Evolutionary conservation across 192 early-diverging fungal species (phyloP).

Genomic region (Haplosporangium gracile): DNA sequence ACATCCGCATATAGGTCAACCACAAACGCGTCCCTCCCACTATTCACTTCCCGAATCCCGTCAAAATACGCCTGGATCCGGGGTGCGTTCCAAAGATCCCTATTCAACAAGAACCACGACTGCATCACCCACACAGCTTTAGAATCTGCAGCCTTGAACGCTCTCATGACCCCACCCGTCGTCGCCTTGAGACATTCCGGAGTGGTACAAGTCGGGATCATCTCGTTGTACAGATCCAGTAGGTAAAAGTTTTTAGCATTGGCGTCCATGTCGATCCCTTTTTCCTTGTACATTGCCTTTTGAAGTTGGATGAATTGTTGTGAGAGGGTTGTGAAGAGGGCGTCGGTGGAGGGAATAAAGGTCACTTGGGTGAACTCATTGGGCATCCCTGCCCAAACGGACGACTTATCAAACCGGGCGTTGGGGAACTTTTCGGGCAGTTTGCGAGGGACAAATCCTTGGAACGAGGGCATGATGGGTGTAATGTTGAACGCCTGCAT

Average conservation of each 20-base stretch:
- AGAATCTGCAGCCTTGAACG: slow-evolving; percentile 41
- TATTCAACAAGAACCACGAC: slow-evolving; percentile 41
- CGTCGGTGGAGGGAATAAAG: slow-evolving; percentile 37
- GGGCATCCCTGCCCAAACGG: slow-evolving; percentile 18
- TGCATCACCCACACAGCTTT: slow-evolving; percentile 53
- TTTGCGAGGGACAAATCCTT: slow-evolving; percentile 41
- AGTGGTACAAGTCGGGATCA: slow-evolving; percentile 26
- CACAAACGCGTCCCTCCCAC: slow-evolving; percentile 44
- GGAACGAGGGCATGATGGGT: slow-evolving; percentile 43
- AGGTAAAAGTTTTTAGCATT: slow-evolving; percentile 26
- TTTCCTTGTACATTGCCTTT: slow-evolving; percentile 19
- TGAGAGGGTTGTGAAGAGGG: slow-evolving; percentile 32
- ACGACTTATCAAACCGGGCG: slow-evolving; percentile 24
- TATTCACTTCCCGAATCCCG: slow-evolving; percentile 35
- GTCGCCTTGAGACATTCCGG: slow-evolving; percentile 24
- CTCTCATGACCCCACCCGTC: slow-evolving; percentile 35
- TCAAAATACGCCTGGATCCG: slow-evolving; percentile 51
- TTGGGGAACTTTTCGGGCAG: slow-evolving; percentile 17
- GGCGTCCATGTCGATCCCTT: neutral
- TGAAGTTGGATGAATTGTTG: slow-evolving; percentile 34
- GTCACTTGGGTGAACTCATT: slow-evolving; percentile 14
- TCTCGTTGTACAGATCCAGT: slow-evolving; percentile 47
- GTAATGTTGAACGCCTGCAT: slow-evolving; percentile 50
- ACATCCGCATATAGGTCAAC: slow-evolving; percentile 51
- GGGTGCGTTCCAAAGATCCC: slow-evolving; percentile 17